These are phyloP conservation scores for Martensiomyces pterosporus DNA, from an alignment of 192 early-diverging fungal genomes.

Conservation along the genomic window DNA sequence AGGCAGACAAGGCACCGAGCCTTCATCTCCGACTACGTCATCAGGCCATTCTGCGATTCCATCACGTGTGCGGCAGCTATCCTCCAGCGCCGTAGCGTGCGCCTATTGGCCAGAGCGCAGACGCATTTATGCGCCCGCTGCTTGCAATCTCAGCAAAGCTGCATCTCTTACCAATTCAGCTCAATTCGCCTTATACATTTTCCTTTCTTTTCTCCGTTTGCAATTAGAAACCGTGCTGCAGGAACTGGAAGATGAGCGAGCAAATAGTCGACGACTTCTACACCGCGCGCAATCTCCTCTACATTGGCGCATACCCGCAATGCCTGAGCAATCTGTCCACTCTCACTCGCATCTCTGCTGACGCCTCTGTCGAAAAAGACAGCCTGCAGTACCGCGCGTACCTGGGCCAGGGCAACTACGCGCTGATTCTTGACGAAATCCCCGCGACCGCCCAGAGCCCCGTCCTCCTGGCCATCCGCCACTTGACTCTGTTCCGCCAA, in stretches of 20 bases:
- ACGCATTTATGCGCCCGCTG: too few relatives aligned
- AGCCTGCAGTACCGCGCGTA: constrained; percentile 75
- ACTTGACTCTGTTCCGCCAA: constrained; percentile 60
- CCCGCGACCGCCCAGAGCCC: constrained; percentile 35
- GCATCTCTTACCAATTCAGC: too few relatives aligned
- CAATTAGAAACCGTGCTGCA: too few relatives aligned
- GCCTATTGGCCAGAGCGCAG: too few relatives aligned
- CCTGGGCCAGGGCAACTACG: constrained; percentile 71
- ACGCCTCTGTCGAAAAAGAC: constrained; percentile 55
- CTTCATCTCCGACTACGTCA: too few relatives aligned
- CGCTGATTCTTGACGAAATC: constrained; percentile 65
- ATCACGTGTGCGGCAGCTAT: too few relatives aligned
- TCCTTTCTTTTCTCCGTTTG: not conserved
- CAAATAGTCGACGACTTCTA: constrained; percentile 51
- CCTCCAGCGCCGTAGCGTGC: too few relatives aligned
- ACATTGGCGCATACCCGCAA: constrained; percentile 69
- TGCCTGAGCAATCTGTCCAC: constrained; percentile 57
- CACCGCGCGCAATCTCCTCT: constrained; percentile 66
- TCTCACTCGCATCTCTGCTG: constrained; percentile 23
- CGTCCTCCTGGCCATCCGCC: constrained; percentile 63
- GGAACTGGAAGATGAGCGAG: constrained; percentile 8
- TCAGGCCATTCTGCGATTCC: too few relatives aligned
- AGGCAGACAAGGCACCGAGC: too few relatives aligned
- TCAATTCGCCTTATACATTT: not conserved
- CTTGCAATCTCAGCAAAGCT: too few relatives aligned